phyloP scores from a whole-genome alignment of 2,329 filamentous ascomycete species.

The Colletotrichum graminicola region DNA sequence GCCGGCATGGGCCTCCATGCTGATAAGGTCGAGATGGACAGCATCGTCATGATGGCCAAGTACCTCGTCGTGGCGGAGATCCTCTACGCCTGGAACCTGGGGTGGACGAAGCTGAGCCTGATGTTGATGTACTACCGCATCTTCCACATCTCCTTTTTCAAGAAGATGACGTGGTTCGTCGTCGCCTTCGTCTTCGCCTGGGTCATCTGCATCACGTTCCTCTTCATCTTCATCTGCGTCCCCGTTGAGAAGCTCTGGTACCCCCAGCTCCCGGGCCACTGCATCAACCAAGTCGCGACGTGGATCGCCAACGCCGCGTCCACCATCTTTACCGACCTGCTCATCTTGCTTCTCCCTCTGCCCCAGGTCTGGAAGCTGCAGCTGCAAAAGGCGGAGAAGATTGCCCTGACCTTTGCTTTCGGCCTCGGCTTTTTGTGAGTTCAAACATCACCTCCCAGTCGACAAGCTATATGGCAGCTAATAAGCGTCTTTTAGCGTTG shows the following conservation, averaged over 20 bases:
- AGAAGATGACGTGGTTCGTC: slow-evolving; percentile 56
- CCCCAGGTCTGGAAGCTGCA: slow-evolving; percentile 61
- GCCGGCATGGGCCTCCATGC: slow-evolving; percentile 62
- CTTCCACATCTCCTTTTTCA: slow-evolving; percentile 60
- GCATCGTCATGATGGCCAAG: slow-evolving; percentile 61
- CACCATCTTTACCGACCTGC: slow-evolving; percentile 60
- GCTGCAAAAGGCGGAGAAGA: slow-evolving; percentile 55
- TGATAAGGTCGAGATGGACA: slow-evolving; percentile 50
- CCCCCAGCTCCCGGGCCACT: slow-evolving; percentile 57
- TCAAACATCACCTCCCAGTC: not conserved
- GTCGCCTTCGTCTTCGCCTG: slow-evolving; percentile 59
- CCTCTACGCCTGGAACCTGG: slow-evolving; percentile 61
- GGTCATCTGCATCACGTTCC: slow-evolving; percentile 61
- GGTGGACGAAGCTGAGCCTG: slow-evolving; percentile 63
- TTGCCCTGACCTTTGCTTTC: slow-evolving; percentile 59
- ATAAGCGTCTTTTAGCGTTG: slow-evolving; percentile 50
- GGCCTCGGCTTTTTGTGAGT: slow-evolving; percentile 59
- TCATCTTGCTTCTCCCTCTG: slow-evolving; percentile 59
- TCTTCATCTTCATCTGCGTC: slow-evolving; percentile 65
- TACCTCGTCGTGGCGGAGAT: slow-evolving; percentile 61
- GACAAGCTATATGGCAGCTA: accelerated
- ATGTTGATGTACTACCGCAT: slow-evolving; percentile 67
- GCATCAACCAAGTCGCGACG: slow-evolving; percentile 62
- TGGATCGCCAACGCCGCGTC: slow-evolving; percentile 64
- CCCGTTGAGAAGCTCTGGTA: slow-evolving; percentile 65